Evolutionary conservation across 768 basidiomycete genomes (phyloP), one percentile per base, ranked within the genome.

Genomic region (Amanita thiersii): DNA sequence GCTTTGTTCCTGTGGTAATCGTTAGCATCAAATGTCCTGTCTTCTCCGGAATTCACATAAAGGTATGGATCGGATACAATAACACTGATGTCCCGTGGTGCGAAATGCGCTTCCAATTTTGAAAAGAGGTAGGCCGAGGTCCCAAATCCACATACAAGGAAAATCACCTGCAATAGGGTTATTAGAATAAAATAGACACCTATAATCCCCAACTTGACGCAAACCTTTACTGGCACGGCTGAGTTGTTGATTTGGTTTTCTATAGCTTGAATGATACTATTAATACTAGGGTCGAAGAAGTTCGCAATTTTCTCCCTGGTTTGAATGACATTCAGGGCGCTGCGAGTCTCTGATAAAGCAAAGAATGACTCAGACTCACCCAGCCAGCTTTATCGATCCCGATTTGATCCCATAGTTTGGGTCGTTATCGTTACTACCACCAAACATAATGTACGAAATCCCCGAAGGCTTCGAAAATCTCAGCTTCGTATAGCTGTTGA

Each of bases 131-230:
- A 75, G 32, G 69, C 65, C 44, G 65, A 75, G 1, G 71, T 68
- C 7, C 68, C 66, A 52, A 76, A 76, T 0, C 73, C 74, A 5
- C 75, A 74, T 2, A 77, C 73, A 9, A 76, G 56, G 40, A 75
- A 66, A 17, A 73, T 61, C 8, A 60, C 45, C 64, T 68, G 39
- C n/a, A n/a, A n/a, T n/a, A n/a, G n/a, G n/a, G n/a, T n/a, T n/a
- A 10, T 26, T 25, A 33, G 18, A 31, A 32, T 7, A 15, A 12
- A 21, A 3, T 26, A 8, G 20, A n/a, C 9, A 18, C 3, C 21
- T 29, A 1, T 14, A 3, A 18, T 26, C 7, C 0, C 15, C 2
- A 15, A 30, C 14, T 0, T 28, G 1, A 11, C 40, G 44, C 61
- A 20, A 42, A 66, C 67, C 7, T 58, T 56, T 36, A 70, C 61